These are phyloP conservation scores for Millerozyma miso DNA, from an alignment of 805 yeast species.

Conservation along the genomic window DNA sequence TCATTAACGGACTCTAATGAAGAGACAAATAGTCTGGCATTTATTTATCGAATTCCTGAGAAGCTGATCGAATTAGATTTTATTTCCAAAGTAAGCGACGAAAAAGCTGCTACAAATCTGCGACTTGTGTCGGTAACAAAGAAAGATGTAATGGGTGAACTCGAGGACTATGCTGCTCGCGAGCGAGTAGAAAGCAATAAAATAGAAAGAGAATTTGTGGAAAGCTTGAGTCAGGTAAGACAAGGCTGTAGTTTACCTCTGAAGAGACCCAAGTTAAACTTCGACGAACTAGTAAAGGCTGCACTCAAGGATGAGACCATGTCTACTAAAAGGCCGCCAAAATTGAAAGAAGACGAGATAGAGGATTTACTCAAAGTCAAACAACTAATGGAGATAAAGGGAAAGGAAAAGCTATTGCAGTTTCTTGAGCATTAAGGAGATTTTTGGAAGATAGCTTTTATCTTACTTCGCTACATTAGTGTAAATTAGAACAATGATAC, in stretches of 20 bases:
- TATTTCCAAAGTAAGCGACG: conserved; percentile 33
- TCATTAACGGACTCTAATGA: conserved; percentile 15
- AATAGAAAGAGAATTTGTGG: conserved; percentile 18
- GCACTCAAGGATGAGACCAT: conserved; percentile 20
- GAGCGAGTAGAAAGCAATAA: conserved; percentile 9
- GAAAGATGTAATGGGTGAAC: conserved; percentile 14
- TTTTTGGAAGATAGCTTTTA: neutral
- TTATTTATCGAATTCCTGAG: conserved; percentile 65
- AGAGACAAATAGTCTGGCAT: conserved; percentile 25
- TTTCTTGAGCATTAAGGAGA: conserved; percentile 40
- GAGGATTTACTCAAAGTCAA: conserved; percentile 53
- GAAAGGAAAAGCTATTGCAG: conserved; percentile 57
- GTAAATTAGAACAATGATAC: neutral
- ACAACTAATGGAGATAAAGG: conserved; percentile 61
- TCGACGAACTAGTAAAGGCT: conserved; percentile 44
- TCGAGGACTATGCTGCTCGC: conserved; percentile 22
- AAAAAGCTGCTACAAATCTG: conserved; percentile 31
- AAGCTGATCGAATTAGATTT: conserved; percentile 67
- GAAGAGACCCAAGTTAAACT: conserved; percentile 29
- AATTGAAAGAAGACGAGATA: conserved; percentile 32
- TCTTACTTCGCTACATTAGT: neutral
- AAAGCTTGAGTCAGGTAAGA: conserved; percentile 27
- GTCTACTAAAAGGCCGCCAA: conserved; percentile 6
- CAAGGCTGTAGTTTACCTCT: conserved; percentile 2
- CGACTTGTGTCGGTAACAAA: conserved; percentile 27